phyloP scores from a whole-genome alignment of 1,284 basidiomycete genomes.

The Anthracocystis setariae region DNA sequence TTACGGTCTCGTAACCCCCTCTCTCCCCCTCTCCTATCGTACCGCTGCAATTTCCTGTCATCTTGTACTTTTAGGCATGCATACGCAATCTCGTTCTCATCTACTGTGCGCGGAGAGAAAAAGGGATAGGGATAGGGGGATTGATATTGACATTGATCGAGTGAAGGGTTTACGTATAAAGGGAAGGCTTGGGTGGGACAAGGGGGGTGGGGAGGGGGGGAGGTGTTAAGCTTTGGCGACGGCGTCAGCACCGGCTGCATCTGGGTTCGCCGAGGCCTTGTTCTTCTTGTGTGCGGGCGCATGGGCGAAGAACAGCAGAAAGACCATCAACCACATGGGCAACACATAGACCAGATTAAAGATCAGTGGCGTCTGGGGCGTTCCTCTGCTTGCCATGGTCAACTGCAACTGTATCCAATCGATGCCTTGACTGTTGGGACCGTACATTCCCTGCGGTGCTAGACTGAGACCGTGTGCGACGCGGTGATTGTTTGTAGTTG shows the following conservation, averaged over 20 bases:
- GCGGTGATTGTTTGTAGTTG: constrained; percentile 20
- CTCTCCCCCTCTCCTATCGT: too few species aligned
- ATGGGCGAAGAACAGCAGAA: constrained; percentile 55
- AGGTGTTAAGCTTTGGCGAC: constrained; percentile 25
- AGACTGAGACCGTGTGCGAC: constrained; percentile 33
- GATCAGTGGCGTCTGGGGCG: constrained; percentile 48
- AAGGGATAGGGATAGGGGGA: too few species aligned
- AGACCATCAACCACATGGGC: constrained; percentile 55
- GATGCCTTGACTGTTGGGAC: constrained; percentile 39
- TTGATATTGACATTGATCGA: not conserved
- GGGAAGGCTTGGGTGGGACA: not conserved
- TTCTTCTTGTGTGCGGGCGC: constrained; percentile 35
- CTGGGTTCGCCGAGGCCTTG: not conserved
- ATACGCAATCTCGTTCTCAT: too few species aligned
- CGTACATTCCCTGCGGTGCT: constrained; percentile 55
- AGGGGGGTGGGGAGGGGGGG: too few species aligned
- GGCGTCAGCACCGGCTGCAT: constrained; percentile 1
- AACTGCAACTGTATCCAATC: constrained; percentile 52
- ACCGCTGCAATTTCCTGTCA: too few species aligned
- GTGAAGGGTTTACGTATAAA: not conserved
- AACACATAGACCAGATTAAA: constrained; percentile 55
- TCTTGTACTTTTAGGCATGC: too few species aligned
- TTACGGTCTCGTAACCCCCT: constrained; percentile 21
- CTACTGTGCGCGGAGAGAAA: too few species aligned
- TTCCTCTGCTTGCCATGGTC: constrained; percentile 44